These are phyloP conservation scores for Gastrodia elata DNA, from an alignment of 106 monocot species.

Conservation along the genomic window DNA sequence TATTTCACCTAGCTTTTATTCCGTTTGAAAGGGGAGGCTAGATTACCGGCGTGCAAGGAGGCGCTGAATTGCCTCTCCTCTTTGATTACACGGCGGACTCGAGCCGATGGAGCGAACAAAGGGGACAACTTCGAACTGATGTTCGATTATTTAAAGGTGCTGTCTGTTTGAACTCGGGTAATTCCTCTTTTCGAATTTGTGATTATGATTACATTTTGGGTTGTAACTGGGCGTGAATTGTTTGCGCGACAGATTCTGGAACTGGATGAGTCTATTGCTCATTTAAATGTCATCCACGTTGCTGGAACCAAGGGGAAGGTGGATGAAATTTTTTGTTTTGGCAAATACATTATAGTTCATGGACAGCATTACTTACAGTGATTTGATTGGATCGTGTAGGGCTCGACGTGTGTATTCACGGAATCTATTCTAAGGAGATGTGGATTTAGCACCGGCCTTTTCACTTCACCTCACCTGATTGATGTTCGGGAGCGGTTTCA, in stretches of 20 bases:
- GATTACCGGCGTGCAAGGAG: conserved; percentile 41
- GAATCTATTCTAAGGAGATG: conserved; percentile 80
- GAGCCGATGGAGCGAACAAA: conserved; percentile 52
- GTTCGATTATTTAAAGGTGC: conserved; percentile 67
- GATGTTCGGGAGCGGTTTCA: conserved; percentile 82
- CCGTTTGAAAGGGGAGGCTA: not conserved
- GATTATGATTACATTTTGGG: conserved; percentile 3
- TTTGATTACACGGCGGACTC: conserved; percentile 57
- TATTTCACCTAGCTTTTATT: not conserved
- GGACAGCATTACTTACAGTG: not conserved
- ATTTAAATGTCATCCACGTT: conserved; percentile 81
- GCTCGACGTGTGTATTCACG: conserved; percentile 84
- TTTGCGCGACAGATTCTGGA: conserved; percentile 53
- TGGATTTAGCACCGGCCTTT: conserved; percentile 79
- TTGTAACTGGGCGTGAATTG: not conserved
- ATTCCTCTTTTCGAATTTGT: not conserved
- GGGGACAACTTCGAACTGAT: conserved; percentile 65
- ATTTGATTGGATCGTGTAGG: conserved; percentile 27
- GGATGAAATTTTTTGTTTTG: not conserved
- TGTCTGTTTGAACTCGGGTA: not conserved
- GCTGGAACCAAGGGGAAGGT: conserved; percentile 98
- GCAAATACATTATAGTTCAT: not conserved
- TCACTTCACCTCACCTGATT: conserved; percentile 91
- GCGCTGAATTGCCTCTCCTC: conserved; percentile 66
- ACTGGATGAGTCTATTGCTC: conserved; percentile 42